Evolutionary conservation across 139 green algal genomes (phyloP).

Genomic region (Coccomyxa sp.): DNA sequence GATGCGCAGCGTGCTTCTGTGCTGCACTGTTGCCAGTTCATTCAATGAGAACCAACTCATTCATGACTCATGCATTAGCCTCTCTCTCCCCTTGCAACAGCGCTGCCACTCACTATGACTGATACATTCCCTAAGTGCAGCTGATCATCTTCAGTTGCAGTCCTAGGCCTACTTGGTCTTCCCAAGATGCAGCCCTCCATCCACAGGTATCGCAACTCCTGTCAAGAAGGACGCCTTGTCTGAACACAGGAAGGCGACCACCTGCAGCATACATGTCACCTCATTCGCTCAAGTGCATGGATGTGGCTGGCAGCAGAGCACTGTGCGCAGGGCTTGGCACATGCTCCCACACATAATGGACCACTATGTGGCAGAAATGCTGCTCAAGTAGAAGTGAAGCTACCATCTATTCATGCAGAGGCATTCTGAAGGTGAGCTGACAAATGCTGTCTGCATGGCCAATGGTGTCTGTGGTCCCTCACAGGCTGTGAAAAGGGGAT

Average conservation of each 20-base stretch:
- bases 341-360: not conserved
- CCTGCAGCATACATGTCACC: not conserved
- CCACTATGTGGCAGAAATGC: not conserved
- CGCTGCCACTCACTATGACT: too few relatives aligned
- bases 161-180: too few relatives aligned
- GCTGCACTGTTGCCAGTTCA: too few relatives aligned
- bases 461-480: too few relatives aligned
- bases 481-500: too few relatives aligned
- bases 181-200: not conserved
- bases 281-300: too few relatives aligned
- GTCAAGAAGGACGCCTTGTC: not conserved
- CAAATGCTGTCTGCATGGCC: too few relatives aligned
- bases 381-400: not conserved
- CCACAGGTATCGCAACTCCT: not conserved
- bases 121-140: too few relatives aligned
- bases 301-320: not conserved
- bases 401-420: not conserved
- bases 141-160: not conserved
- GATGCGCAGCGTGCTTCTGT: too few relatives aligned
- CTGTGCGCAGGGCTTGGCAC: not conserved
- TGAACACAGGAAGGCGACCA: not conserved
- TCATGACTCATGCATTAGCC: too few relatives aligned
- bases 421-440: not conserved
- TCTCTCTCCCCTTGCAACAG: too few relatives aligned
- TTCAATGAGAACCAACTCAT: too few relatives aligned